Conservation (phyloP, 2,329 filamentous ascomycete species). For the Cercospora zeina region DNA sequence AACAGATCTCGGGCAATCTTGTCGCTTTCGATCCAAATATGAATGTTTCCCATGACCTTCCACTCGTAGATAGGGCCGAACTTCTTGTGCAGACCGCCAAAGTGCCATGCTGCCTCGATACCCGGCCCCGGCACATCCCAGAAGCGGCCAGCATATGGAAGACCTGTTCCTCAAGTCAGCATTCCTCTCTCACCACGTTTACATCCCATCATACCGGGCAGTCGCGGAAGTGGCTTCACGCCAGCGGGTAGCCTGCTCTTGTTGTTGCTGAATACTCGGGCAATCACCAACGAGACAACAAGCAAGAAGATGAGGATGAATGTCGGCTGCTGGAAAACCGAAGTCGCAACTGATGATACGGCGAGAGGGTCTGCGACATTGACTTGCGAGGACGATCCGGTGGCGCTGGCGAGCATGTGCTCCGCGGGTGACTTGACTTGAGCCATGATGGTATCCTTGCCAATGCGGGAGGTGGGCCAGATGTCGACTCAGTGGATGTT, state of each 20-base stretch:
- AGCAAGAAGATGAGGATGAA: conserved; percentile 22
- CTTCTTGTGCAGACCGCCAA: conserved; percentile 40
- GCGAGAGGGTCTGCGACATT: conserved; percentile 7
- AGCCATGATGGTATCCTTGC: conserved; percentile 9
- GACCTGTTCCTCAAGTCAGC: conserved; percentile 24
- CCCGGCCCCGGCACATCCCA: conserved; percentile 40
- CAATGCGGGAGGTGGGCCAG: not conserved
- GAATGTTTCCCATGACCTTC: conserved; percentile 39
- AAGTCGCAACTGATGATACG: not conserved
- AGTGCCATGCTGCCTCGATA: conserved; percentile 41
- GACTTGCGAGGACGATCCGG: conserved; percentile 14
- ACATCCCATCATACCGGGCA: conserved; percentile 26
- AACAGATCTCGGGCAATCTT: conserved; percentile 42
- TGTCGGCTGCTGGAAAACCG: conserved; percentile 19
- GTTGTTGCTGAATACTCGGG: conserved; percentile 21
- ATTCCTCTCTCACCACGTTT: not conserved
- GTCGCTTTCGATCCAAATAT: conserved; percentile 42
- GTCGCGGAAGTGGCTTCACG: conserved; percentile 33
- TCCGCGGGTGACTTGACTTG: conserved; percentile 16
- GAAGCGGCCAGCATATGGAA: conserved; percentile 39
- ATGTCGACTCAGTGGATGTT: not conserved
- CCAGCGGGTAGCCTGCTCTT: conserved; percentile 33
- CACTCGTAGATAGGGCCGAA: conserved; percentile 42
- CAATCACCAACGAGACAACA: conserved; percentile 18
- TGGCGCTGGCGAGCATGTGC: conserved; percentile 17